Evolutionary conservation across 495 filamentous ascomycete species (phyloP).

Genomic region (Parathielavia appendiculata): DNA sequence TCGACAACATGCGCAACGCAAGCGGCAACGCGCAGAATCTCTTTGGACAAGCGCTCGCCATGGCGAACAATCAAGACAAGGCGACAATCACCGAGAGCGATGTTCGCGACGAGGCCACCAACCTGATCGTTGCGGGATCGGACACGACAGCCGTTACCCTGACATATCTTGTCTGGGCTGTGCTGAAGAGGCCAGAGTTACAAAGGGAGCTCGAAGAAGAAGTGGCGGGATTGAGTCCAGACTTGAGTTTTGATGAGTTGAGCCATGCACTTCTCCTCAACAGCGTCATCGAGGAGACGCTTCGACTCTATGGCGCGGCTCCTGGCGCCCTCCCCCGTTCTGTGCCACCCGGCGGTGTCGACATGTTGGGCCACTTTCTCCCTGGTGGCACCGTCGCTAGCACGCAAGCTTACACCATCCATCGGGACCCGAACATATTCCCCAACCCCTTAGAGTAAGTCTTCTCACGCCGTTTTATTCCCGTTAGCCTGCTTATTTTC

Average conservation of each 20-base stretch:
- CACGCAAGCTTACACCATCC: background rate
- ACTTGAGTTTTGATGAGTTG: background rate
- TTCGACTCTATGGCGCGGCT: background rate
- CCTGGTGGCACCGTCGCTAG: background rate
- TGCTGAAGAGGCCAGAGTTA: background rate
- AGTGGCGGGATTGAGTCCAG: background rate
- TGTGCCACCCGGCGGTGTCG: background rate
- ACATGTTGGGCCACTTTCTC: background rate
- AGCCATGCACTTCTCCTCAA: background rate
- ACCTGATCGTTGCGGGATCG: background rate
- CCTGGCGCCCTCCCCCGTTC: background rate
- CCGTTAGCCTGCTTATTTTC: background rate
- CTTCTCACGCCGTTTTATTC: background rate
- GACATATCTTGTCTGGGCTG: background rate
- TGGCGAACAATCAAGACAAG: background rate
- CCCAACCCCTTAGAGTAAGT: background rate
- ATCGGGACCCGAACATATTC: background rate
- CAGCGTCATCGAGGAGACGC: constrained; percentile 1
- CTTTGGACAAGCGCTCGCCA: background rate
- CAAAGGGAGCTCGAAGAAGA: background rate
- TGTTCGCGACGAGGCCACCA: background rate
- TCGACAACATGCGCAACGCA: background rate
- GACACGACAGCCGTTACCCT: background rate
- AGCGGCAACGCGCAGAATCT: background rate
- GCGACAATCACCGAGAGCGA: background rate